Conservation (phyloP, 805 yeast species). For the Nakazawaea siamensis region DNA sequence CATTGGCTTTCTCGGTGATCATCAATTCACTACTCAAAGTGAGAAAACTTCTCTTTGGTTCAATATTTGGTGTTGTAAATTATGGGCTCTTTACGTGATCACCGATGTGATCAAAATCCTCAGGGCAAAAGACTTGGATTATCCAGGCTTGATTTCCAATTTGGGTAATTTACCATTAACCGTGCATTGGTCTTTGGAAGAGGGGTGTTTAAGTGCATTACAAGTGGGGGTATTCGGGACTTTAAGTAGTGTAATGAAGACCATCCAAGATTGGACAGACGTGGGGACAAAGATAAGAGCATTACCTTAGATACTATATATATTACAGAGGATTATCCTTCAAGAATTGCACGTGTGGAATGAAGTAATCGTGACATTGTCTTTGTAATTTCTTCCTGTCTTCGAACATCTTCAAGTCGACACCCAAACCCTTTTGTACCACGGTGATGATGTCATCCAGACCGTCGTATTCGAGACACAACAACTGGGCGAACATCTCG, state of each 20-base stretch:
- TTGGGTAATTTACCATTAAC: slow-evolving; percentile 27
- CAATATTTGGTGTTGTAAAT: slow-evolving; percentile 21
- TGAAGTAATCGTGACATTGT: slow-evolving; percentile 23
- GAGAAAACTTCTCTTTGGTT: slow-evolving; percentile 18
- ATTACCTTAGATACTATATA: slow-evolving; percentile 8
- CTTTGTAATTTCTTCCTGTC: slow-evolving; percentile 16
- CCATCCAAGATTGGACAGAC: slow-evolving; percentile 16
- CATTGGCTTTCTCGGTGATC: slow-evolving; percentile 24
- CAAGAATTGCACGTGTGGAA: slow-evolving; percentile 28
- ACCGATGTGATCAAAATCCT: slow-evolving; percentile 20
- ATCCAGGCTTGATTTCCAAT: slow-evolving; percentile 19
- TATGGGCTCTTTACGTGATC: slow-evolving; percentile 28
- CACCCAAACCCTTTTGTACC: background rate
- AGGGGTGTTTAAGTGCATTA: slow-evolving; percentile 23
- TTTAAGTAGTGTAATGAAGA: slow-evolving; percentile 17
- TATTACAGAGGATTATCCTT: slow-evolving; percentile 19
- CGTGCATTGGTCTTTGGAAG: slow-evolving; percentile 27
- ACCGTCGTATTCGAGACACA: slow-evolving; percentile 23
- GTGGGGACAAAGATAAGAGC: slow-evolving; percentile 12
- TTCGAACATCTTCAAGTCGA: slow-evolving; percentile 20
- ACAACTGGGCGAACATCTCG: slow-evolving; percentile 27
- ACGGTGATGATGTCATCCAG: slow-evolving; percentile 12
- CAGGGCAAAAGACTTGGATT: slow-evolving; percentile 2
- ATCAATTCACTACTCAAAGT: slow-evolving; percentile 19
- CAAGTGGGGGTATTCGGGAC: slow-evolving; percentile 28